Evolutionary conservation across 2,329 filamentous ascomycete species (phyloP).

Genomic region (Clarireedia sp.): DNA sequence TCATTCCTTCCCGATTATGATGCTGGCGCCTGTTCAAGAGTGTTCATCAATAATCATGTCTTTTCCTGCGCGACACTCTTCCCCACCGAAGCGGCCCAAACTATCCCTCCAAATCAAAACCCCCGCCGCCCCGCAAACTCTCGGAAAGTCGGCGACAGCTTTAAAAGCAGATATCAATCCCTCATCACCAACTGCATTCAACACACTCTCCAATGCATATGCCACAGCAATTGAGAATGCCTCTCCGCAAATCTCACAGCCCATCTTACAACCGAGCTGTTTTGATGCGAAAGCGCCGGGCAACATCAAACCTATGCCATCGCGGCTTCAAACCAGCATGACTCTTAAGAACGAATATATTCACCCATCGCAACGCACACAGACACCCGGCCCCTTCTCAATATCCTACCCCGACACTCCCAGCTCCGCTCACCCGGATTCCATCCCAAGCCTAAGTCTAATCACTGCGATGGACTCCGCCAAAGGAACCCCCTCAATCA

Average conservation of each 20-base stretch:
- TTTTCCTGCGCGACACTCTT: conserved; percentile 19
- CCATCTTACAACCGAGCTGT: conserved; percentile 27
- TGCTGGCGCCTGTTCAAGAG: conserved; percentile 22
- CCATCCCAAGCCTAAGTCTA: conserved; percentile 10
- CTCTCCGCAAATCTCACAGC: conserved; percentile 37
- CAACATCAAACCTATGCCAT: conserved; percentile 28
- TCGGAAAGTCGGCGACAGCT: conserved; percentile 36
- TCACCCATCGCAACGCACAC: conserved; percentile 25
- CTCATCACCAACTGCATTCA: conserved; percentile 54
- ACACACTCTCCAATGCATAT: conserved; percentile 59
- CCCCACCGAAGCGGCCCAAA: conserved; percentile 37
- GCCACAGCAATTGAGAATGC: conserved; percentile 54
- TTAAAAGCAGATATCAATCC: conserved; percentile 42
- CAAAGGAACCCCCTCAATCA: conserved; percentile 19
- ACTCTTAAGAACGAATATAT: conserved; percentile 15
- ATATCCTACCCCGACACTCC: conserved; percentile 29
- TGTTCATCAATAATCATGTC: conserved; percentile 24
- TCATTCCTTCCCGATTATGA: conserved; percentile 17
- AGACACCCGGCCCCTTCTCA: conserved; percentile 28
- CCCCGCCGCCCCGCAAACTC: conserved; percentile 33
- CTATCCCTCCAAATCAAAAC: conserved; percentile 50
- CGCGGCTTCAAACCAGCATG: conserved; percentile 21
- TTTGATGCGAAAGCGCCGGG: conserved; percentile 33
- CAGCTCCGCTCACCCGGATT: conserved; percentile 21
- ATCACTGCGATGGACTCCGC: conserved; percentile 15